Evolutionary conservation across 225 moss, liverwort and hornwort genomes (phyloP).

Genomic region (Physcomitrellopsis africana): DNA sequence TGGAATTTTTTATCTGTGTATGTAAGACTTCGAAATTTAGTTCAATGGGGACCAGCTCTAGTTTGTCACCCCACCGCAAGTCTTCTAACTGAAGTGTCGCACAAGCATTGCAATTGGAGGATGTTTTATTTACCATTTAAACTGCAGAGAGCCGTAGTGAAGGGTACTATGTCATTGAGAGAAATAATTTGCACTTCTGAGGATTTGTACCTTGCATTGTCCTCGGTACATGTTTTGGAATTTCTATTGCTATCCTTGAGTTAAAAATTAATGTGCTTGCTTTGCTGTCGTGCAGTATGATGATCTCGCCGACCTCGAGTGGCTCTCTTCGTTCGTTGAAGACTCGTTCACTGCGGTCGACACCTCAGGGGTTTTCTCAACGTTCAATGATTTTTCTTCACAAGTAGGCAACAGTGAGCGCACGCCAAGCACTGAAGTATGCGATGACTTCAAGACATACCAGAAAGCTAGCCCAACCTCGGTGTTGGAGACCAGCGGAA

Average conservation of each 20-base stretch:
- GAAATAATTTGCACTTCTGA: too few species aligned
- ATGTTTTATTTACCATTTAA: too few species aligned
- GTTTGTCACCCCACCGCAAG: too few species aligned
- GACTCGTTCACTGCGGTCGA: constrained; percentile 69
- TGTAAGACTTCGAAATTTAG: too few species aligned
- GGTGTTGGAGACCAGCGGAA: constrained; percentile 75
- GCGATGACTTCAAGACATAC: constrained; percentile 52
- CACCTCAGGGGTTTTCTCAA: constrained; percentile 35
- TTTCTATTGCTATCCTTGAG: background rate
- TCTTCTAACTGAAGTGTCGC: too few species aligned
- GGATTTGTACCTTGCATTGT: too few species aligned
- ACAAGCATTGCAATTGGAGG: too few species aligned
- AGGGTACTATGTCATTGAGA: too few species aligned
- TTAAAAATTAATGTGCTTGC: background rate
- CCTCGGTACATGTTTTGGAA: too few species aligned
- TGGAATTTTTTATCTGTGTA: too few species aligned
- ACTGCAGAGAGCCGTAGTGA: too few species aligned
- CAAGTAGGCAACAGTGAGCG: constrained; percentile 35
- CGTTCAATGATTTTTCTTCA: constrained; percentile 36
- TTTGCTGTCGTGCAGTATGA: constrained; percentile 60
- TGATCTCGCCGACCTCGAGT: constrained; percentile 82
- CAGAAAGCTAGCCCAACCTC: constrained; percentile 74
- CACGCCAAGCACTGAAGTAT: constrained; percentile 30
- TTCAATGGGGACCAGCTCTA: too few species aligned
- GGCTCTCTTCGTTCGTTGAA: constrained; percentile 87